phyloP scores from a whole-genome alignment of 768 basidiomycete species.

The Leucogyrophana mollusca region DNA sequence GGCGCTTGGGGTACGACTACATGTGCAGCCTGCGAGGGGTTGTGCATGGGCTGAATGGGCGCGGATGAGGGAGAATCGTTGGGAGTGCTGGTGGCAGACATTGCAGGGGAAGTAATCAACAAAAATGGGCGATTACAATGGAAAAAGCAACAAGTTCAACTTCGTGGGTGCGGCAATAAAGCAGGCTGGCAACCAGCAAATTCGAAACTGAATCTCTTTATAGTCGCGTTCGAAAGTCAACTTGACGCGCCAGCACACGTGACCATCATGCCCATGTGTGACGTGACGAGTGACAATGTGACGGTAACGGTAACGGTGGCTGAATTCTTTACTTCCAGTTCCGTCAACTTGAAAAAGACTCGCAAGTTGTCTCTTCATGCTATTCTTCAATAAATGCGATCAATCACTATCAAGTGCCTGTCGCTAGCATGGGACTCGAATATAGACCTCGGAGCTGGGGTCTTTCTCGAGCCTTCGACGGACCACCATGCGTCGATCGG shows the following conservation, averaged over 20 bases:
- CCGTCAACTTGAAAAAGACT: too few relatives aligned
- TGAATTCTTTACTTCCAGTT: too few relatives aligned
- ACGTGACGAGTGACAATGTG: not conserved
- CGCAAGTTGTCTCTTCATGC: too few relatives aligned
- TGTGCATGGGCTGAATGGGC: conserved; percentile 81
- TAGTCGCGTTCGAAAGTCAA: conserved; percentile 22
- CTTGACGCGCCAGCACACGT: conserved; percentile 28
- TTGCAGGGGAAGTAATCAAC: conserved; percentile 25
- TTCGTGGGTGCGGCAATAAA: conserved; percentile 2
- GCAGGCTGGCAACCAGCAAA: not conserved
- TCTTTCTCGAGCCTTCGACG: too few relatives aligned
- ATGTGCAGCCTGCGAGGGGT: conserved; percentile 77
- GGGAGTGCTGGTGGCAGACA: conserved; percentile 56
- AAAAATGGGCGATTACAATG: not conserved
- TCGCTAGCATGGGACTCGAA: too few relatives aligned
- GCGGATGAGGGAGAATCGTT: conserved; percentile 62
- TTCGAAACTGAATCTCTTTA: conserved; percentile 6
- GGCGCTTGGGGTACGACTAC: conserved; percentile 79
- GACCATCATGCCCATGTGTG: conserved; percentile 3
- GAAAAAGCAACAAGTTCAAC: not conserved
- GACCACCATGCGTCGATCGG: too few relatives aligned
- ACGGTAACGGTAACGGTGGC: too few relatives aligned
- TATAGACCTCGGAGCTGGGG: too few relatives aligned
- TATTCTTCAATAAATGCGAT: too few relatives aligned
- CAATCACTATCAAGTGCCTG: too few relatives aligned